phyloP scores from a whole-genome alignment of 2,329 filamentous ascomycete genomes.

The Arthrobotrys conoides region DNA sequence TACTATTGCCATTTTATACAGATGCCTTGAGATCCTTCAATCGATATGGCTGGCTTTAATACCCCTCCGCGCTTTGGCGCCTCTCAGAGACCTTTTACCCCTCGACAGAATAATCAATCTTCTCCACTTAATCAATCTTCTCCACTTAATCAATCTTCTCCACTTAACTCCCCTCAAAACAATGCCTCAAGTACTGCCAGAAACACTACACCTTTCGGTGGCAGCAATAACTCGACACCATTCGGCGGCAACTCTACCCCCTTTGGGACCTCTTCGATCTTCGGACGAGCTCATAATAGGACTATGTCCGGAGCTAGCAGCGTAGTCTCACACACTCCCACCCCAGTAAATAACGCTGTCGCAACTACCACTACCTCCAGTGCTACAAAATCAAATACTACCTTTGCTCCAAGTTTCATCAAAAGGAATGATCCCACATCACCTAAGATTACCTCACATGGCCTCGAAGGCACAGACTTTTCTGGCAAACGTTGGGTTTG shows the following conservation, averaged over 20 bases:
- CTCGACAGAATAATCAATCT: slow-evolving; percentile 43
- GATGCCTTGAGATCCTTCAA: slow-evolving; percentile 48
- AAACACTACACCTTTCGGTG: slow-evolving; percentile 58
- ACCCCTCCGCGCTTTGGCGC: slow-evolving; percentile 59
- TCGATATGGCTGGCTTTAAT: slow-evolving; percentile 56
- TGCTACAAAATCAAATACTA: slow-evolving; percentile 77
- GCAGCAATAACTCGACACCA: slow-evolving; percentile 56
- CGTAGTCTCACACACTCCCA: slow-evolving; percentile 1
- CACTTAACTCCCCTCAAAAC: slow-evolving; percentile 43
- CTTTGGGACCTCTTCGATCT: slow-evolving; percentile 60
- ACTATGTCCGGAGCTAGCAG: slow-evolving; percentile 30
- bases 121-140: slow-evolving; percentile 41
- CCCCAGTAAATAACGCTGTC: not conserved
- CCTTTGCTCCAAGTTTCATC: slow-evolving; percentile 97
- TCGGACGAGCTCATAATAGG: slow-evolving; percentile 66
- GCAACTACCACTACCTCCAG: slow-evolving; percentile 67
- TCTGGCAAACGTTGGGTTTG: slow-evolving; percentile 98
- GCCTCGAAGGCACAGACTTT: slow-evolving; percentile 98
- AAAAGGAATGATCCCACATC: slow-evolving; percentile 70
- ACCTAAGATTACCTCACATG: slow-evolving; percentile 49
- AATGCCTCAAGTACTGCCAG: slow-evolving; percentile 63
- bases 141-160: slow-evolving; percentile 34
- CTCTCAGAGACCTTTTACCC: slow-evolving; percentile 58
- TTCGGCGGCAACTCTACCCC: slow-evolving; percentile 48
- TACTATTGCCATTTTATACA: slow-evolving; percentile 20